phyloP scores from a whole-genome alignment of 1,139 yeast species.

The Magnusiomyces paraingens region DNA sequence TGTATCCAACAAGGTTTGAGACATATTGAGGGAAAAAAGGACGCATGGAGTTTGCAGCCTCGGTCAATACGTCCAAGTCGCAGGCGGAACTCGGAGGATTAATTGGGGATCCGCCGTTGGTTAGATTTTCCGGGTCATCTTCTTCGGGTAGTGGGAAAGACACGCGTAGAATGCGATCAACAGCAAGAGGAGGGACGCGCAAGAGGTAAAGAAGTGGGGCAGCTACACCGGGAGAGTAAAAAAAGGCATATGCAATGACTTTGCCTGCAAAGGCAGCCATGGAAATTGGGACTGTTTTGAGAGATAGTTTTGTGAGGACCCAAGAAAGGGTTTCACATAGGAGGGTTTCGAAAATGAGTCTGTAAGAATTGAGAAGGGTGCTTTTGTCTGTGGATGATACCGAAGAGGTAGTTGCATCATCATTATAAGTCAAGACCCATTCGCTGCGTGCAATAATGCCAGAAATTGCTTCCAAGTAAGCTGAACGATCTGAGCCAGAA shows the following conservation, averaged over 20 bases:
- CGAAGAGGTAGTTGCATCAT: slow-evolving; percentile 6
- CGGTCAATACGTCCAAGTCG: slow-evolving; percentile 1
- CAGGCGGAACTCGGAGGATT: slow-evolving; percentile 11
- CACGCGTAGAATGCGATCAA: slow-evolving; percentile 30
- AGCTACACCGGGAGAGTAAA: slow-evolving; percentile 55
- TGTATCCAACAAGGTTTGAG: slow-evolving; percentile 6
- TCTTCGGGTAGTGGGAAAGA: slow-evolving; percentile 20
- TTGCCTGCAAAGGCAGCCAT: slow-evolving; percentile 76
- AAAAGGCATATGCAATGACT: slow-evolving; percentile 61
- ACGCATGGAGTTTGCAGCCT: neutral
- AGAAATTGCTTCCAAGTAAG: slow-evolving; percentile 68
- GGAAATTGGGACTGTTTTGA: slow-evolving; percentile 52
- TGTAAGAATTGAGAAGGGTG: slow-evolving; percentile 4
- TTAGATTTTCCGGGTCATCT: neutral
- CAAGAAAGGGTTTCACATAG: slow-evolving; percentile 52
- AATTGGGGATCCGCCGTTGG: slow-evolving; percentile 7
- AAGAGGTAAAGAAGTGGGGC: slow-evolving; percentile 55
- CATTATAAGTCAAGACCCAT: slow-evolving; percentile 39
- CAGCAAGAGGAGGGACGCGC: slow-evolving; percentile 41
- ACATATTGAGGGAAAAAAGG: slow-evolving; percentile 12
- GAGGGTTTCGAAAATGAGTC: slow-evolving; percentile 21
- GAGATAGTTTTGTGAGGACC: slow-evolving; percentile 45
- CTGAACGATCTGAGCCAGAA: slow-evolving; percentile 53
- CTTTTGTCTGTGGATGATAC: slow-evolving; percentile 25
- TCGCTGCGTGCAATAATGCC: slow-evolving; percentile 57